Conservation (phyloP, 1,284 basidiomycete genomes). For the Malassezia arunalokei region DNA sequence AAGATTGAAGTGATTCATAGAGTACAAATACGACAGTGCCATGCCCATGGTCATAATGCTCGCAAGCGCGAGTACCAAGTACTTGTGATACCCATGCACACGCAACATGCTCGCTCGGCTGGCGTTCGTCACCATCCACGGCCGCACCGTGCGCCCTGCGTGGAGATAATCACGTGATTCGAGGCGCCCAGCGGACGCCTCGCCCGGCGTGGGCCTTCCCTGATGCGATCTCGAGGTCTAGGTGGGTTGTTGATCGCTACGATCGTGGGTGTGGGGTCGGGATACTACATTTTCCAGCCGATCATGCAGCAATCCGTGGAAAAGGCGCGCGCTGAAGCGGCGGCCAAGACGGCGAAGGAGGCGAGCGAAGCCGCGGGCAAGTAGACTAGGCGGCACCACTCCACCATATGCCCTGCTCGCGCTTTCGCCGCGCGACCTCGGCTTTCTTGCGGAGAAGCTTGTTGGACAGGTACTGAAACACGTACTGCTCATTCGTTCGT, state of each 20-base stretch:
- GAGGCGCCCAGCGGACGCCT: neutral
- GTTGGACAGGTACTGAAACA: slow-evolving; percentile 36
- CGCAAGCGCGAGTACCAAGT: neutral
- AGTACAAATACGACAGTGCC: neutral
- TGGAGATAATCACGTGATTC: neutral
- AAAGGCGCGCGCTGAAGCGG: neutral
- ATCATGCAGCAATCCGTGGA: slow-evolving; percentile 3
- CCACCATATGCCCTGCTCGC: slow-evolving; percentile 32
- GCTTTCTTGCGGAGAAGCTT: slow-evolving; percentile 34
- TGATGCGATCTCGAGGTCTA: neutral
- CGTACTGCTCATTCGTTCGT: slow-evolving; percentile 21
- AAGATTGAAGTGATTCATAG: slow-evolving; percentile 3
- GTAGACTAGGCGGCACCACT: slow-evolving; percentile 15
- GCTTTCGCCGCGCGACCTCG: slow-evolving; percentile 22
- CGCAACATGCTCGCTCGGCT: neutral
- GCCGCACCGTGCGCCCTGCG: neutral
- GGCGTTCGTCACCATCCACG: neutral
- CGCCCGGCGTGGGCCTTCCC: neutral
- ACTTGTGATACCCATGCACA: slow-evolving; percentile 5
- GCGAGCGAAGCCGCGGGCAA: neutral
- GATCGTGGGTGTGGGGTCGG: slow-evolving; percentile 10
- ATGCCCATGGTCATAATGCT: slow-evolving; percentile 3
- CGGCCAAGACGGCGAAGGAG: neutral
- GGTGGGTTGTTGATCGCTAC: slow-evolving; percentile 5
- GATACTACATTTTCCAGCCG: slow-evolving; percentile 15